A percentile compares a stretch with the other conserved stretches of the same genome.
Conservation (phyloP, 177 flowering plant species). For the Telopea speciosissima region DNA sequence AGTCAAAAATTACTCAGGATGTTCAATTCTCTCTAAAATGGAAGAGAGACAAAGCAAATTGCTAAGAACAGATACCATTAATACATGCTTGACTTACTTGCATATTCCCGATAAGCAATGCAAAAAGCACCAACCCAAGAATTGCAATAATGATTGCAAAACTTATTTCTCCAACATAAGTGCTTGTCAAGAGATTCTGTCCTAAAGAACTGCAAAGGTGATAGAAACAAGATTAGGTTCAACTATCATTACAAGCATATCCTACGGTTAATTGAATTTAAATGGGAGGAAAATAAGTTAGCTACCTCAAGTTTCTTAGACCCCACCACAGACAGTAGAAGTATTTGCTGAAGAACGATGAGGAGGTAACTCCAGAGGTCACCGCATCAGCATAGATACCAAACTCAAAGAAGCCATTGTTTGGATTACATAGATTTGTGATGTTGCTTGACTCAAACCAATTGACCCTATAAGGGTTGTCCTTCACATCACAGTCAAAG, state of each 20-base stretch:
- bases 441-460: conserved; percentile 55
- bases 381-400: conserved; percentile 68
- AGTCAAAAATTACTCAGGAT: neutral
- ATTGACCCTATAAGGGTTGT: conserved; percentile 16
- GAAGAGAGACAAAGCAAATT: neutral
- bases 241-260: neutral
- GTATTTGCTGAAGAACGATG: conserved; percentile 46
- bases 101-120: conserved; percentile 82
- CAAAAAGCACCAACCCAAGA: conserved; percentile 74
- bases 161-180: conserved; percentile 59
- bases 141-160: conserved; percentile 65
- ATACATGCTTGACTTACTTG: conserved; percentile 43
- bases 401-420: conserved; percentile 26
- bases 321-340: conserved; percentile 86
- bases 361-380: conserved; percentile 25
- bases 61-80: neutral
- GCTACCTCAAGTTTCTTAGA: conserved; percentile 41
- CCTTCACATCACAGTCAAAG: conserved; percentile 30
- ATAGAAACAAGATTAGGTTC: conserved; percentile 1
- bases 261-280: neutral
- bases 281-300: neutral
- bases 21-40: neutral
- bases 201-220: conserved; percentile 59
- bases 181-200: conserved; percentile 63
- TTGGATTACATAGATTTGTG: conserved; percentile 35